phyloP scores from a whole-genome alignment of 345 rosid species.

The Rhizophora apiculata region DNA sequence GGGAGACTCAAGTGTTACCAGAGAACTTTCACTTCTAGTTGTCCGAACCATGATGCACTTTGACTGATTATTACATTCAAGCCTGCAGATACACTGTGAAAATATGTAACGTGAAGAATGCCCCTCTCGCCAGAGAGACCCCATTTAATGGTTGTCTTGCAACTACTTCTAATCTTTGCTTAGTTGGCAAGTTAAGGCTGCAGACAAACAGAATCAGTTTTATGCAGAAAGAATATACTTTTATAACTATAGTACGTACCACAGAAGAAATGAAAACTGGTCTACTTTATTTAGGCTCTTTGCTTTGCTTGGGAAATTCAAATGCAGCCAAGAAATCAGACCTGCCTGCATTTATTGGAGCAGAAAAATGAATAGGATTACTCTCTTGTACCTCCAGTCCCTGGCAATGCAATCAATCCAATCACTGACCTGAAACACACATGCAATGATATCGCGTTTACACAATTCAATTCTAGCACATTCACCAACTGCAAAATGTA shows the following conservation, averaged over 20 bases:
- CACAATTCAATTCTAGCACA: background rate
- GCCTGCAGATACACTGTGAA: no score
- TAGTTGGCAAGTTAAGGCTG: background rate
- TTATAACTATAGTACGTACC: background rate
- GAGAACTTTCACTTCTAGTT: background rate
- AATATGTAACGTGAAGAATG: no score
- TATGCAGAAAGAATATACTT: background rate
- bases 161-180: constrained; percentile 4
- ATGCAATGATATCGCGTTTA: background rate
- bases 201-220: background rate
- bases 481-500: background rate
- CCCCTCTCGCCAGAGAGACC: background rate
- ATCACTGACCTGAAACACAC: constrained; percentile 61
- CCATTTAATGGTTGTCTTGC: background rate
- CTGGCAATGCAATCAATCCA: constrained; percentile 77
- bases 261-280: background rate
- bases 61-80: no score
- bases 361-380: constrained; percentile 93
- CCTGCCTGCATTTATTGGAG: constrained; percentile 74
- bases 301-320: constrained; percentile 45
- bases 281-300: background rate
- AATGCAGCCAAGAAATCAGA: constrained; percentile 86
- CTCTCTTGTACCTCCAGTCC: constrained; percentile 91
- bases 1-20: no score
- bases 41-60: no score